phyloP scores from a whole-genome alignment of 257 asterid species.

The Solanum paucissectum region DNA sequence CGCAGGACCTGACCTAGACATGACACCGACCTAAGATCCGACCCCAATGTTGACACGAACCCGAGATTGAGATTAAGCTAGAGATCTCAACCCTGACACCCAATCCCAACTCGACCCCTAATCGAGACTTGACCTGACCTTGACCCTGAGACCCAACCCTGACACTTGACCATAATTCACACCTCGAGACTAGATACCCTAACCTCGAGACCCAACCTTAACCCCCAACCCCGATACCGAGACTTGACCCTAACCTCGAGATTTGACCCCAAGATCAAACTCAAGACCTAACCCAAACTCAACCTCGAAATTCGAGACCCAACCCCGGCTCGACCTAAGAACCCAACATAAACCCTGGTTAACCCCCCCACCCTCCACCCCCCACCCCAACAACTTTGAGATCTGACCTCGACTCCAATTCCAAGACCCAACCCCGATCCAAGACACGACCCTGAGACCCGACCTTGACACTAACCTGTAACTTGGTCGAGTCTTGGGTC shows the following conservation, averaged over 20 bases:
- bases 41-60: neutral
- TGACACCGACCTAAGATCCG: neutral
- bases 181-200: neutral
- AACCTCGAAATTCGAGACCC: neutral
- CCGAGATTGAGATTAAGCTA: neutral
- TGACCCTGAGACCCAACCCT: neutral
- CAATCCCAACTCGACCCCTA: neutral
- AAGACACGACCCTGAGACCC: neutral
- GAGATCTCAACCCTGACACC: neutral
- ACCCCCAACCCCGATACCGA: neutral
- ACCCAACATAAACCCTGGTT: neutral
- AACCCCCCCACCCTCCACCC: accelerated
- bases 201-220: neutral
- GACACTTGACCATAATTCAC: neutral
- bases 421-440: neutral
- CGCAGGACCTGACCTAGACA: neutral
- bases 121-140: neutral
- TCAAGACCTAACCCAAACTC: neutral
- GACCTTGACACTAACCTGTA: neutral
- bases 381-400: too few species aligned
- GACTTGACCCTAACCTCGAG: neutral
- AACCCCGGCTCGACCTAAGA: neutral
- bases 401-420: neutral
- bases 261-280: neutral
- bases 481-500: neutral